Conservation (phyloP, 345 rosid genomes). For the Kandelia obovata region DNA sequence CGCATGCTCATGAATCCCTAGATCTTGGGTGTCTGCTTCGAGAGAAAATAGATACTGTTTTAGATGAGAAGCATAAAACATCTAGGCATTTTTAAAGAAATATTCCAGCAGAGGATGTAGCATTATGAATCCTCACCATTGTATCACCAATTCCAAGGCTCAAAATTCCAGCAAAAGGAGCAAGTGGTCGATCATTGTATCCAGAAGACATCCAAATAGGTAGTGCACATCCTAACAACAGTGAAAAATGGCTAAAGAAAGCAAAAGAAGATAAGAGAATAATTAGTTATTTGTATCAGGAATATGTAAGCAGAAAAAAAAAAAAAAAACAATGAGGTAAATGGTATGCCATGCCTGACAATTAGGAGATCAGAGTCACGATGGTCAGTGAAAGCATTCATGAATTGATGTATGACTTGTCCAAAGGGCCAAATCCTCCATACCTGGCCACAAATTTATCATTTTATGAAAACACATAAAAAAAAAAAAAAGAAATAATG, state of each 20-base stretch:
- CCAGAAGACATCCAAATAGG: slow-evolving; percentile 98
- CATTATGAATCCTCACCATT: slow-evolving; percentile 54
- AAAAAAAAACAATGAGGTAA: slow-evolving; percentile 8
- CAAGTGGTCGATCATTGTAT: slow-evolving; percentile 87
- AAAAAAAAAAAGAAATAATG: background rate
- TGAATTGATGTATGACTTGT: slow-evolving; percentile 67
- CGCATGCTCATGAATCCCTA: no score
- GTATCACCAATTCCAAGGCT: slow-evolving; percentile 99
- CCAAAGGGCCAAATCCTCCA: slow-evolving; percentile 93
- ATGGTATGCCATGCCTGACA: slow-evolving; percentile 53
- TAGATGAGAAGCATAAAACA: no score
- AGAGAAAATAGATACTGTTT: no score
- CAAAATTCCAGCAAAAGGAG: slow-evolving; percentile 93
- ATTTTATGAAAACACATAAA: background rate
- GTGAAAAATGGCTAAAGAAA: slow-evolving; percentile 77
- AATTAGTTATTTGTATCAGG: slow-evolving; percentile 7
- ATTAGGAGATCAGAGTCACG: slow-evolving; percentile 92
- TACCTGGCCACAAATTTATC: slow-evolving; percentile 41
- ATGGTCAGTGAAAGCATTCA: slow-evolving; percentile 96
- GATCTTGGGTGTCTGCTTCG: no score
- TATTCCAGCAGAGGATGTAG: background rate
- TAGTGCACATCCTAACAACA: slow-evolving; percentile 90
- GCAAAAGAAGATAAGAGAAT: slow-evolving; percentile 9
- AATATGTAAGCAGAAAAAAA: slow-evolving; percentile 7
- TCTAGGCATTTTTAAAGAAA: no score